Evolutionary conservation across 352 stramenopile species (phyloP).

Genomic region (Globisporangium nunn): DNA sequence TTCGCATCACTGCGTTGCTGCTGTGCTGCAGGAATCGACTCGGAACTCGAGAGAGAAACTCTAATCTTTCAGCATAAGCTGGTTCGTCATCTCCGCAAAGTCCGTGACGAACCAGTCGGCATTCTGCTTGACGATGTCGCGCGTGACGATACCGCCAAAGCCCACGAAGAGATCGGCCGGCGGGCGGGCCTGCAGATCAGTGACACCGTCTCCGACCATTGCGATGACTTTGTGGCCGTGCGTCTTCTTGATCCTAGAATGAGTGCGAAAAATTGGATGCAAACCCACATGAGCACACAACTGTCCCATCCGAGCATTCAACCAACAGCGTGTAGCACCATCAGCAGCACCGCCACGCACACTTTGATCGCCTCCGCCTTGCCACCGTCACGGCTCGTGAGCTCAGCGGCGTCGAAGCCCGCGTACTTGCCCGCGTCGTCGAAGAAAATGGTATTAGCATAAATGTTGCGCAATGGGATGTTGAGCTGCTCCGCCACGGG

Average conservation of each 20-base stretch:
- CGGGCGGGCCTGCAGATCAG: slow-evolving; percentile 96
- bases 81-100: slow-evolving; percentile 87
- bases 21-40: background rate
- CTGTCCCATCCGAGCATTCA: background rate
- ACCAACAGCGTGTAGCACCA: background rate
- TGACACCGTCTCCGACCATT: slow-evolving; percentile 99
- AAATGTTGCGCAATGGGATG: slow-evolving; percentile 90
- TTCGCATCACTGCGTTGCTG: background rate
- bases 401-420: slow-evolving; percentile 93
- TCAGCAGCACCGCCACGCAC: slow-evolving; percentile 14
- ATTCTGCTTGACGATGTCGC: slow-evolving; percentile 89
- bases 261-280: background rate
- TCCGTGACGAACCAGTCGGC: slow-evolving; percentile 97
- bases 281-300: background rate
- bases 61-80: slow-evolving; percentile 24
- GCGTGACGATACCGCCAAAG: slow-evolving; percentile 94
- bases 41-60: background rate
- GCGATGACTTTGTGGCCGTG: slow-evolving; percentile 92
- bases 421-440: slow-evolving; percentile 82
- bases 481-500: slow-evolving; percentile 87
- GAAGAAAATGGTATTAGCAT: slow-evolving; percentile 98
- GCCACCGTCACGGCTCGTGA: slow-evolving; percentile 85
- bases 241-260: slow-evolving; percentile 82
- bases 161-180: slow-evolving; percentile 96
- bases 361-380: slow-evolving; percentile 77